Conservation (phyloP, 2,329 filamentous ascomycete genomes). For the Helotiales sp. region DNA sequence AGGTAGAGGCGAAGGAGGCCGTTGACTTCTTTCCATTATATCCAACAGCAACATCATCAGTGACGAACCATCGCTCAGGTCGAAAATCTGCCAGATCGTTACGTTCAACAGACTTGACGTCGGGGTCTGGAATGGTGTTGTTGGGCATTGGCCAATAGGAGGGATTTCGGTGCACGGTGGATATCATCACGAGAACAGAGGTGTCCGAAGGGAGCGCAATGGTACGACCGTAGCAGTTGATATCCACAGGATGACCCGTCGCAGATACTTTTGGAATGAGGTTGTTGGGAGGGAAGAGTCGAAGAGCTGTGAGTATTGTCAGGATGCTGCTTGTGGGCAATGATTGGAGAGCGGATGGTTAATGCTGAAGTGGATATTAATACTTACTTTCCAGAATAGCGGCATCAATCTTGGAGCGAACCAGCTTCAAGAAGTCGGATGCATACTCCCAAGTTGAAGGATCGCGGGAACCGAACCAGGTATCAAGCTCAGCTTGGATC, state of each 20-base stretch:
- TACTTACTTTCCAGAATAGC: slow-evolving; percentile 8
- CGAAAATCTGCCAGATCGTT: slow-evolving; percentile 43
- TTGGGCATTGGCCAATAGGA: slow-evolving; percentile 9
- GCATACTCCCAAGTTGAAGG: slow-evolving; percentile 1
- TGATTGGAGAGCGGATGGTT: background rate
- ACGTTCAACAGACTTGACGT: background rate
- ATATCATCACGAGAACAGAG: background rate
- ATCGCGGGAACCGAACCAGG: background rate
- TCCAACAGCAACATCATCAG: background rate
- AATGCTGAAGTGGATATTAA: no score
- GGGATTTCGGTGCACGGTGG: slow-evolving; percentile 7
- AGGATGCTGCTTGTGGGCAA: no score
- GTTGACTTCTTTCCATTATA: background rate
- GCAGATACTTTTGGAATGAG: slow-evolving; percentile 10
- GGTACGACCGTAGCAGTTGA: background rate
- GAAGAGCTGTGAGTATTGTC: slow-evolving; percentile 4
- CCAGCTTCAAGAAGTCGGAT: background rate
- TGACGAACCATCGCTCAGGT: slow-evolving; percentile 8
- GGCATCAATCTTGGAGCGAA: slow-evolving; percentile 5
- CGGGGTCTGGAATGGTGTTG: slow-evolving; percentile 39
- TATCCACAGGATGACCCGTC: background rate
- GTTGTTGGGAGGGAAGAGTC: slow-evolving; percentile 10
- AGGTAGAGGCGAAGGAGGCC: no score
- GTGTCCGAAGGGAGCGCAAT: slow-evolving; percentile 1
- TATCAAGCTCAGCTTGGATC: slow-evolving; percentile 11